Base-by-base conservation (phyloP, 345 rosid genomes). In the Moricandia moricandioides region DNA sequence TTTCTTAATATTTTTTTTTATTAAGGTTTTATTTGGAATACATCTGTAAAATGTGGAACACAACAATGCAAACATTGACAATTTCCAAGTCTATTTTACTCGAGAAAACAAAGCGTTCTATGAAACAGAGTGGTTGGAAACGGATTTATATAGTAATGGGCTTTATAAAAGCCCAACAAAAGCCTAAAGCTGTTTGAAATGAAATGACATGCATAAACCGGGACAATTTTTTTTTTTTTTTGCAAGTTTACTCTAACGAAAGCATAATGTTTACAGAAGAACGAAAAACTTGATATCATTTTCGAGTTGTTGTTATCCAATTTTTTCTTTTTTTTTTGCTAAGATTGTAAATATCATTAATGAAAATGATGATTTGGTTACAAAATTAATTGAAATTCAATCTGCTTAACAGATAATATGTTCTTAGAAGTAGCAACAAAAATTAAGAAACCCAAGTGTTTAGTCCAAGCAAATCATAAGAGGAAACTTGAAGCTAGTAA, bases 71-170 rank as follows among this genome's bases (percentile, higher is more conserved):
- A 45, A 56, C 8, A 5, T 56, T 74, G 66, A 45, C 37, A 13
- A 54, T 31, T 10, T 74, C 39, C 16, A 4, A 56, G 49, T 40
- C 21, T 37, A 10, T 31, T 10, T 65, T n/a, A 24, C 67, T 60
- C 14, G 6, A 8, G 27, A 37, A 74, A 67, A 74, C 62, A 59
- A 62, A 59, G 73, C 49, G 29, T 54, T 65, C 57, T 18, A 27
- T 64, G 13, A 35, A 63, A 35, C 27, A 1, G 37, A 27, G 18
- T 39, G 6, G 1, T 13, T 45, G 33, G 26, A 30, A 43, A 45
- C 52, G 17, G 52, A 45, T n/a, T 2, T 39, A 45, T 13, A 45
- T 45, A n/a, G 17, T n/a, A 49, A 21, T 2, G 13, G 65, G 18
- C 71, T 52, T 52, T 67, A 31, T 2, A 10, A 30, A 17, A 30